Conservation (phyloP, 352 stramenopile species). For the Thraustotheca clavata region DNA sequence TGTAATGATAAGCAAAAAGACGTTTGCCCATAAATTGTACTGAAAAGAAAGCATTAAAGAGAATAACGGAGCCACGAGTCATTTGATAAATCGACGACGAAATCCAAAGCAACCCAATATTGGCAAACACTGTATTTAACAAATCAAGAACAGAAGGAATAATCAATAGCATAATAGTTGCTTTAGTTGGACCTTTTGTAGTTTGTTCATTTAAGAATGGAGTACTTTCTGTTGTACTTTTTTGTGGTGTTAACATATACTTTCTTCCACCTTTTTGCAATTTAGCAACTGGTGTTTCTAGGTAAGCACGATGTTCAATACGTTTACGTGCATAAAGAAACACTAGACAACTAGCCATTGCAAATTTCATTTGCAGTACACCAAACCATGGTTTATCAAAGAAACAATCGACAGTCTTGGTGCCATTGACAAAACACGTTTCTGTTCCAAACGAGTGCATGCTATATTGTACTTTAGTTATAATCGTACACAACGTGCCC, state of each 20-base stretch:
- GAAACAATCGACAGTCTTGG: slow-evolving; percentile 31
- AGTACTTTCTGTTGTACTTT: slow-evolving; percentile 14
- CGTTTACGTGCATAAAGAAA: slow-evolving; percentile 62
- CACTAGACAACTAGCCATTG: slow-evolving; percentile 69
- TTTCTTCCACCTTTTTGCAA: slow-evolving; percentile 53
- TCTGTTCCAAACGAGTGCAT: slow-evolving; percentile 43
- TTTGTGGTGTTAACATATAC: slow-evolving; percentile 48
- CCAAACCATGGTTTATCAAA: slow-evolving; percentile 85
- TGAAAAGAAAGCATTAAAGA: slow-evolving; percentile 85
- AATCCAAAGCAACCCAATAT: slow-evolving; percentile 81
- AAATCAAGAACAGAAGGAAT: slow-evolving; percentile 72
- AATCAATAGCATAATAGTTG: slow-evolving; percentile 30
- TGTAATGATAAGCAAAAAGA: slow-evolving; percentile 78
- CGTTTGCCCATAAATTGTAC: slow-evolving; percentile 76
- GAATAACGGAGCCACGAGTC: slow-evolving; percentile 84
- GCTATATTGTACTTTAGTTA: slow-evolving; percentile 81
- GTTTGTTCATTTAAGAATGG: neutral
- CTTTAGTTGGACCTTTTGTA: neutral
- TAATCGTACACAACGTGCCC: slow-evolving; percentile 76
- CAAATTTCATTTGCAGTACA: slow-evolving; percentile 79
- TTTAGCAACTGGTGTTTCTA: slow-evolving; percentile 55
- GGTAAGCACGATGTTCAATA: slow-evolving; percentile 42
- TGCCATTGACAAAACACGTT: slow-evolving; percentile 38
- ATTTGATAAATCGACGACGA: slow-evolving; percentile 88
- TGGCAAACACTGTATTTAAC: slow-evolving; percentile 78